phyloP scores from a whole-genome alignment of 257 asterid genomes.

The Echites panduratus region DNA sequence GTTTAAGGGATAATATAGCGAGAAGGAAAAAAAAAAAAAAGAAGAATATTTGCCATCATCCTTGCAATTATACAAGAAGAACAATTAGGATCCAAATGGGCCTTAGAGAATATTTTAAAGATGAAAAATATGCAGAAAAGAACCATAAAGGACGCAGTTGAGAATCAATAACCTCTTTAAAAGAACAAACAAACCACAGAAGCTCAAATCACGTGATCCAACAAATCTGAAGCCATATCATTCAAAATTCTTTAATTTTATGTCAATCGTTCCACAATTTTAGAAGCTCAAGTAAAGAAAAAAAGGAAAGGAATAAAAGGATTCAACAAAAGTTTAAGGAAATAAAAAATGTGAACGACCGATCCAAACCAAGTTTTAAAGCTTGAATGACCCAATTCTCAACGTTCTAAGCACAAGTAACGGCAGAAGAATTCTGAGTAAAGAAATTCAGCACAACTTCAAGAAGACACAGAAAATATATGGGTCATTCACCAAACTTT shows the following conservation, averaged over 20 bases:
- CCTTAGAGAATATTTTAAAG: not conserved
- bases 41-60: not conserved
- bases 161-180: not conserved
- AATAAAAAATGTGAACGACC: not conserved
- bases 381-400: conserved; percentile 6
- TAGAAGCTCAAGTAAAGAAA: not conserved
- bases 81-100: not conserved
- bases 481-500: not conserved
- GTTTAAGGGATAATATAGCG: too few species aligned
- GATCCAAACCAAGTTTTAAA: not conserved
- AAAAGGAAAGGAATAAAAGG: not conserved
- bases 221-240: not conserved
- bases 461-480: not conserved
- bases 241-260: not conserved
- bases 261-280: not conserved
- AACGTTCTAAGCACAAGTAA: not conserved
- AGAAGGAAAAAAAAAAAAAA: too few species aligned
- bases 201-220: not conserved
- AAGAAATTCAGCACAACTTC: not conserved
- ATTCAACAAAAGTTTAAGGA: not conserved
- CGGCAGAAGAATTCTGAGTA: not conserved
- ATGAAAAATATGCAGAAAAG: not conserved
- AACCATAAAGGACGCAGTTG: not conserved
- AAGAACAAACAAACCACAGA: not conserved
- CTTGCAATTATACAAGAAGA: not conserved